Evolutionary conservation across 345 rosid species (phyloP), one percentile per base, ranked within the genome.

Genomic region (Litchi chinensis): DNA sequence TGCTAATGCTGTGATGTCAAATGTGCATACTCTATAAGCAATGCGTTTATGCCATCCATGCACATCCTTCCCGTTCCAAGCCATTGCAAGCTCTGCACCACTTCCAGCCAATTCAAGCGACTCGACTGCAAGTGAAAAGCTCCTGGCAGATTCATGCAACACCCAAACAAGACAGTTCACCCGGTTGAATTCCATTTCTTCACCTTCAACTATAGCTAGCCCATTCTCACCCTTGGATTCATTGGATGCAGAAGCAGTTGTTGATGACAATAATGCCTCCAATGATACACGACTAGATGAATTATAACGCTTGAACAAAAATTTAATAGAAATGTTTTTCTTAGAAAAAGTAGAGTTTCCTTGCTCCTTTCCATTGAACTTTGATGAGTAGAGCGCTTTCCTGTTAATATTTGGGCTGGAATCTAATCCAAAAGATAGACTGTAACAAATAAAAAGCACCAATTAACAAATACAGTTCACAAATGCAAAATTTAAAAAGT

Each of bases 61-160:
- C 72, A 90, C 89, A 80, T 91, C 93, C 81, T 86, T 89, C 80
- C 95, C 95, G 11, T 87, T 85, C 93, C 93, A 91, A 26, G 92
- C 93, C 90, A 84, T 86, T 60, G 90, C 87, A 82, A 91, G 87
- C 82, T 82, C 84, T 12, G 88, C 71, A 69, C 83, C 63, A 50
- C 84, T 89, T 80, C 89, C 89, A 57, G 79, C 69, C 80, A 86
- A 74, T 68, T 74, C 83, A 71, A 90, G 95, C 54, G 88, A 87
- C 83, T 87, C 82, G 66, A 83, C 86, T 0, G 88, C 84, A 70
- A 63, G 52, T 32, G 92, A 90, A 78, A 91, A 90, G 86, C 92
- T 90, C 65, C 77, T 48, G 19, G 95, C 91, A 32, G 93, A 81
- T 85, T 90, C 89, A 66, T 90, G 95, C 77, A 90, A 77, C 37